Conservation (phyloP, 305 asterid species). For the Nicotiana rustica region DNA sequence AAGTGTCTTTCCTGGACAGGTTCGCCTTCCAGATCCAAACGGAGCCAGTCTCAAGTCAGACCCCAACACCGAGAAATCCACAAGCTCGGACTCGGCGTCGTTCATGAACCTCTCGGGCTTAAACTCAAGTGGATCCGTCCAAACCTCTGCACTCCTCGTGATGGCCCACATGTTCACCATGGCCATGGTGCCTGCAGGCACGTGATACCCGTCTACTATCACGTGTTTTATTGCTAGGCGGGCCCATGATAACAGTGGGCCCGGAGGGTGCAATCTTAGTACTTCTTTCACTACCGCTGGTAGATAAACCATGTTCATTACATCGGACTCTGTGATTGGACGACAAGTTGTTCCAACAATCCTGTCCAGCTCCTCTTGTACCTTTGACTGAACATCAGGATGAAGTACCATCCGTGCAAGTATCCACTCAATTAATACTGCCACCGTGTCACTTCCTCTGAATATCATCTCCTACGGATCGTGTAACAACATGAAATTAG, state of each 20-base stretch:
- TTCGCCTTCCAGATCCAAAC: constrained; percentile 69
- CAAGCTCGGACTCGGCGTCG: not conserved
- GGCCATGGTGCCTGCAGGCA: constrained; percentile 70
- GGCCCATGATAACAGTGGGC: constrained; percentile 76
- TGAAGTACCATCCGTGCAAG: constrained; percentile 66
- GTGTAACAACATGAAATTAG: constrained; percentile 25
- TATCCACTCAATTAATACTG: constrained; percentile 72
- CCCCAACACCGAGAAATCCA: constrained; percentile 52
- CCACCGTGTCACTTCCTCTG: constrained; percentile 78
- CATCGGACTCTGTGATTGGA: constrained; percentile 54
- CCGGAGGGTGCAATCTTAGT: constrained; percentile 68
- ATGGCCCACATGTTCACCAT: constrained; percentile 84
- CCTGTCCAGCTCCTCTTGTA: constrained; percentile 61
- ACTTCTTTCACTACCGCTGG: constrained; percentile 74
- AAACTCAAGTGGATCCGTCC: constrained; percentile 57
- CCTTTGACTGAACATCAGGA: constrained; percentile 60
- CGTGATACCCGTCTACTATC: constrained; percentile 54
- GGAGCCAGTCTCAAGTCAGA: constrained; percentile 68
- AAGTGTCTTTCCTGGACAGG: constrained; percentile 64
- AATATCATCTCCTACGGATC: constrained; percentile 67
- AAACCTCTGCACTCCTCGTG: constrained; percentile 55
- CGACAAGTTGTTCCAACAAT: constrained; percentile 53
- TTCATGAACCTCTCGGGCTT: constrained; percentile 59
- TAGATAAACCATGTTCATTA: constrained; percentile 54
- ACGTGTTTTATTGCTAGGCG: constrained; percentile 62